phyloP scores from a whole-genome alignment of 331 rosid genomes.

The Malus hybrid region DNA sequence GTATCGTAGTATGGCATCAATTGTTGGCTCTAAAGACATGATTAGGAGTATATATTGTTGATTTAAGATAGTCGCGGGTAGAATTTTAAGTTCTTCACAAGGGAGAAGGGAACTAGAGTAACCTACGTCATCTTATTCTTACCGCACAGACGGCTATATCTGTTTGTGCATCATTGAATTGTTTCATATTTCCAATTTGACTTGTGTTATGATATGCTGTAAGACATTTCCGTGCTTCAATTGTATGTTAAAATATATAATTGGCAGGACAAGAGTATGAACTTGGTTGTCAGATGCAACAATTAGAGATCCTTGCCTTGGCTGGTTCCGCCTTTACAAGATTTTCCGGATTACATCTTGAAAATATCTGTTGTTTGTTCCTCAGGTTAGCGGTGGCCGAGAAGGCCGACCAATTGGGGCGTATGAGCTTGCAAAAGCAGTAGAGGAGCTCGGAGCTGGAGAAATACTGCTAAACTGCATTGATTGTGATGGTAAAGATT shows the following conservation, averaged over 20 bases:
- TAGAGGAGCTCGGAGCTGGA: conserved; percentile 94
- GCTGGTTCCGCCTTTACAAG: background rate
- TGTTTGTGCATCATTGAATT: background rate
- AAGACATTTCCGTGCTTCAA: background rate
- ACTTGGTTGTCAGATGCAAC: background rate
- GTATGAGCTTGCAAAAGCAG: conserved; percentile 88
- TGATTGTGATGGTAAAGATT: conserved; percentile 75
- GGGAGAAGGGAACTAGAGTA: background rate
- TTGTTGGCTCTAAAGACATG: background rate
- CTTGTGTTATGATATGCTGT: background rate
- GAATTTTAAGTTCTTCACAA: background rate
- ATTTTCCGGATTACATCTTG: background rate
- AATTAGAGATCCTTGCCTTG: conserved; percentile 6
- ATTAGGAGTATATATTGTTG: background rate
- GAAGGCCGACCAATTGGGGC: conserved; percentile 94
- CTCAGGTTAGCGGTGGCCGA: conserved; percentile 76
- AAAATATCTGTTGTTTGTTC: conserved; percentile 14
- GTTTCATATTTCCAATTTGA: background rate
- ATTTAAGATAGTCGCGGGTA: background rate
- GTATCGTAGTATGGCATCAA: background rate
- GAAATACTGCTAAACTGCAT: conserved; percentile 96
- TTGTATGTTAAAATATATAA: background rate
- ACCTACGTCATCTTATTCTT: background rate
- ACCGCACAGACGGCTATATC: too few relatives aligned
- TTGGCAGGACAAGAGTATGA: background rate